phyloP scores from a whole-genome alignment of 2,329 filamentous ascomycete species.

The Tolypocladium nubicola region DNA sequence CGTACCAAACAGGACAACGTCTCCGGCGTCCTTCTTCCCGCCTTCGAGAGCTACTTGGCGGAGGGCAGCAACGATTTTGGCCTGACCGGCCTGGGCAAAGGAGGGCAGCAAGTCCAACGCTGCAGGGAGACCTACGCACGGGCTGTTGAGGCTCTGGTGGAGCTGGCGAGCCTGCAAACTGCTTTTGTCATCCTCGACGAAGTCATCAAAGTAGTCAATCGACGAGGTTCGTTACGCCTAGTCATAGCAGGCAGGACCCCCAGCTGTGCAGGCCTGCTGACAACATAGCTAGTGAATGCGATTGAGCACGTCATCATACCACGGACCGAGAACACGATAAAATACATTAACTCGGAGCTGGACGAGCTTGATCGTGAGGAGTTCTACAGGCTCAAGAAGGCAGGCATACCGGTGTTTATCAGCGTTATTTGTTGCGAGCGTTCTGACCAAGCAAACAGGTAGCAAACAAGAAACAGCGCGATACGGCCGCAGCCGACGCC shows the following conservation, averaged over 20 bases:
- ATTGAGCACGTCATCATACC: slow-evolving; percentile 97
- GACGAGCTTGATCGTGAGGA: slow-evolving; percentile 97
- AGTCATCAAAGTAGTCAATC: slow-evolving; percentile 98
- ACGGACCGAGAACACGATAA: slow-evolving; percentile 98
- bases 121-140: slow-evolving; percentile 93
- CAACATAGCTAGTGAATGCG: slow-evolving; percentile 59
- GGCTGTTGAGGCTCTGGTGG: slow-evolving; percentile 90
- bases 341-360: slow-evolving; percentile 97
- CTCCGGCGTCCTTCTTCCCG: slow-evolving; percentile 85
- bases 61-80: slow-evolving; percentile 94
- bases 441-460: slow-evolving; percentile 32
- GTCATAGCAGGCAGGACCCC: not conserved
- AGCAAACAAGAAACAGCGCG: slow-evolving; percentile 72
- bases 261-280: slow-evolving; percentile 8
- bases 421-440: not conserved
- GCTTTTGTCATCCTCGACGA: slow-evolving; percentile 97
- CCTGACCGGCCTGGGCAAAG: slow-evolving; percentile 89
- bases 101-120: slow-evolving; percentile 90
- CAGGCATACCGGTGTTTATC: not conserved
- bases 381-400: slow-evolving; percentile 94
- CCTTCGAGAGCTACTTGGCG: slow-evolving; percentile 82
- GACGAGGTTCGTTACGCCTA: slow-evolving; percentile 54
- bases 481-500: slow-evolving; percentile 60
- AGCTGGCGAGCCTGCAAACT: slow-evolving; percentile 89
- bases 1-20: slow-evolving; percentile 97